Percentiles rank a stretch among this genome's conserved stretches.
Evolutionary conservation across 2,329 filamentous ascomycete species (phyloP).

Genomic region (Plectosphaerella sp.): DNA sequence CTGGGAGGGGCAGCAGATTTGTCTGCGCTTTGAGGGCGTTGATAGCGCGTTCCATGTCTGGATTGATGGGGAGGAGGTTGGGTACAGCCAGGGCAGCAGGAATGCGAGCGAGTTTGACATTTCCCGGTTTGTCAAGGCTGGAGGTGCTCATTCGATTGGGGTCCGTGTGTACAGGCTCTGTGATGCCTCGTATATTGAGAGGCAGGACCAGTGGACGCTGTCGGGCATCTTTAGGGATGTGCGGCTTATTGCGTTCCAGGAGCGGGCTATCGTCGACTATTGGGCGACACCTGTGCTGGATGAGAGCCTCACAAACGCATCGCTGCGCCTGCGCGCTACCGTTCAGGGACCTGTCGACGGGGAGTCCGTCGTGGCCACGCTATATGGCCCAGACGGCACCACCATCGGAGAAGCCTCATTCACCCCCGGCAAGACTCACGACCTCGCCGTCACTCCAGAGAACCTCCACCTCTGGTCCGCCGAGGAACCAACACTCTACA

Average conservation of each 20-base stretch:
- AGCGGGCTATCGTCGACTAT: slow-evolving; percentile 50
- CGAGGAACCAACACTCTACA: slow-evolving; percentile 61
- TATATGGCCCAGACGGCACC: slow-evolving; percentile 1
- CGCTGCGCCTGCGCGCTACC: slow-evolving; percentile 38
- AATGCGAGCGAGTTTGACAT: slow-evolving; percentile 73
- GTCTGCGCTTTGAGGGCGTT: slow-evolving; percentile 69
- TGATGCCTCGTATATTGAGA: slow-evolving; percentile 68
- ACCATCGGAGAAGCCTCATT: slow-evolving; percentile 15
- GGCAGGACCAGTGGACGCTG: slow-evolving; percentile 67
- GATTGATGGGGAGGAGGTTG: slow-evolving; percentile 63
- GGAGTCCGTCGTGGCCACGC: slow-evolving; percentile 1
- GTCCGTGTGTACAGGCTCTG: slow-evolving; percentile 70
- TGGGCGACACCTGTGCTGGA: slow-evolving; percentile 52
- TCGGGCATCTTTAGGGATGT: slow-evolving; percentile 67
- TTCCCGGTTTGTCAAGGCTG: slow-evolving; percentile 40
- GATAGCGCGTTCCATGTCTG: slow-evolving; percentile 69
- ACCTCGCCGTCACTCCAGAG: slow-evolving; percentile 32
- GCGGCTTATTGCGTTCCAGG: slow-evolving; percentile 56
- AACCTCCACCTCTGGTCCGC: slow-evolving; percentile 63
- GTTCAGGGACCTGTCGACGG: slow-evolving; percentile 31
- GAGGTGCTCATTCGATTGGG: slow-evolving; percentile 48
- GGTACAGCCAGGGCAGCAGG: slow-evolving; percentile 69
- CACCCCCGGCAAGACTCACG: slow-evolving; percentile 20
- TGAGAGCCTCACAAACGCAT: slow-evolving; percentile 45
- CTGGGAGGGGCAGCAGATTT: slow-evolving; percentile 48